Base-by-base conservation (phyloP, 192 early-diverging fungal genomes). In the Rhizoclosmatium globosum region DNA sequence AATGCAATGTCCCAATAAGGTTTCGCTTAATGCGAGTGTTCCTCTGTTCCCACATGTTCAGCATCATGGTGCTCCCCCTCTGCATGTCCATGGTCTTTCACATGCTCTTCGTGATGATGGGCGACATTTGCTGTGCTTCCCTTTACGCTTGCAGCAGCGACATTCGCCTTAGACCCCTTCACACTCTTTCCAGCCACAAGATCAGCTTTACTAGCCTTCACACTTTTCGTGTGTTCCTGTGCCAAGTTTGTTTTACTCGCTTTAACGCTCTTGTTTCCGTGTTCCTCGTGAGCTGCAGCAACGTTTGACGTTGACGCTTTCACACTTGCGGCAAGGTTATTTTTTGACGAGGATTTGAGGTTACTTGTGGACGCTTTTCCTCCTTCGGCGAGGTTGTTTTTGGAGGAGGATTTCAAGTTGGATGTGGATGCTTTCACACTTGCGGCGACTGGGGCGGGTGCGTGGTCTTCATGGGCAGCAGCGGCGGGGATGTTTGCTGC, bases 121-220 rank as follows among this genome's bases (percentile, higher is more conserved):
- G 45, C 65, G 65, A 46, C 39, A 74, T 74, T 61, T 39, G 59
- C 72, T 9, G 6, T 59, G 17, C 57, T 61, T 61, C 59, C 72
- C 3, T 74, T 74, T 41, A 62, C 60, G 2, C 72, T 74, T 11
- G 50, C 69, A 38, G 69, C 13, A 53, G 69, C 41, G 1, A 74
- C 59, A 74, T 74, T 61, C 44, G 59, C 72, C 3, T 45, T 59
- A 3, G 72, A 74, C 43, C 59, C 72, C 61, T 74, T 74, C 72
- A 62, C 60, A 39, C 72, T 74, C 66, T 71, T 38, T 39, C 4
- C 21, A 19, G 69, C 69, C 6, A 39, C 3, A 53, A 71, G n/a
- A 56, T 71, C 53, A 21, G 69, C 50, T 44, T 31, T 53, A 31
- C 47, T 53, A 4, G 21, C 69, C 53, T 71, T 47, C 6, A 21